Conservation (phyloP, 1,284 basidiomycete genomes). For the Trichosporon coremiiforme region DNA sequence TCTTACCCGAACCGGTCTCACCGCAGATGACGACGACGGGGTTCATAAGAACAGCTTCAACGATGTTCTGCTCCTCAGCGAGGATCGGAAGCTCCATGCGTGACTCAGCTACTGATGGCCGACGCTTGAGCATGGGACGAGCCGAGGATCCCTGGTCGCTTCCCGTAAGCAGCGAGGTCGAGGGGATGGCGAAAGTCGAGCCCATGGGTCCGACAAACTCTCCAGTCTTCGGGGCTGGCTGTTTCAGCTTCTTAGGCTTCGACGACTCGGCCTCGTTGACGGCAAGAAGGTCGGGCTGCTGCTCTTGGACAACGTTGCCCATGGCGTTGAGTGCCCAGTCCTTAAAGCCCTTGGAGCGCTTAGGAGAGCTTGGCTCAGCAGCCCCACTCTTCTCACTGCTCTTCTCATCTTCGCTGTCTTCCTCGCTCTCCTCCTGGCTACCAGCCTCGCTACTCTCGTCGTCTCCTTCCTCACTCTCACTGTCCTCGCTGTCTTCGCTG, state of each 20-base stretch:
- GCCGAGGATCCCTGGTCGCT: slow-evolving; percentile 47
- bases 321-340: slow-evolving; percentile 77
- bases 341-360: slow-evolving; percentile 68
- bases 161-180: slow-evolving; percentile 46
- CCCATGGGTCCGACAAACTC: slow-evolving; percentile 55
- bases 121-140: slow-evolving; percentile 68
- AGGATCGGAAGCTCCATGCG: slow-evolving; percentile 84
- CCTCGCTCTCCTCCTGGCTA: slow-evolving; percentile 26
- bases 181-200: slow-evolving; percentile 45
- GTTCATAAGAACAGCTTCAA: slow-evolving; percentile 87
- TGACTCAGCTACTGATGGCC: slow-evolving; percentile 72
- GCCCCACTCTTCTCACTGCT: slow-evolving; percentile 36
- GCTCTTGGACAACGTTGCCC: slow-evolving; percentile 30
- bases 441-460: slow-evolving; percentile 36
- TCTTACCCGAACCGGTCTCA: slow-evolving; percentile 96
- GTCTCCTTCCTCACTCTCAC: slow-evolving; percentile 29
- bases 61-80: slow-evolving; percentile 89
- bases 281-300: slow-evolving; percentile 33
- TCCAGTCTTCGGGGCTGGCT: slow-evolving; percentile 35
- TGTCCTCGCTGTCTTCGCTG: slow-evolving; percentile 27
- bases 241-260: slow-evolving; percentile 29
- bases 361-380: slow-evolving; percentile 19
- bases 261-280: slow-evolving; percentile 27
- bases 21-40: slow-evolving; percentile 74
- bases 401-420: slow-evolving; percentile 30